A percentile compares a stretch with the other conserved stretches of the same genome.
Conservation (phyloP, 1,139 yeast genomes). For the Taphrina betulina region DNA sequence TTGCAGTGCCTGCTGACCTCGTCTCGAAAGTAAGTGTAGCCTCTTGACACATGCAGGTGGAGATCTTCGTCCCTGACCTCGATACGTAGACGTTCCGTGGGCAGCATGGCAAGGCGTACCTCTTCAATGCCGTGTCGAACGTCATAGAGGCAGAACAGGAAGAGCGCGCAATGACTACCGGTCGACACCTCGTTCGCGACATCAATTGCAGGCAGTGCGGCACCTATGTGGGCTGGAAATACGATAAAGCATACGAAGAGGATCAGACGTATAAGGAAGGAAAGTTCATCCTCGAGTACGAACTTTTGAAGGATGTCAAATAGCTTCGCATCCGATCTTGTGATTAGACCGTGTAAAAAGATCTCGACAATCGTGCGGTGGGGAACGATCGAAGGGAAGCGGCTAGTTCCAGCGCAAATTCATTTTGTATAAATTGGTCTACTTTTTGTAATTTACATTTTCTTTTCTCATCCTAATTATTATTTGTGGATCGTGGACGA, state of each 20-base stretch:
- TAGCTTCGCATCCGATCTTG: no score
- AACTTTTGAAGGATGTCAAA: conserved; percentile 33
- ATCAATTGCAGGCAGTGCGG: conserved; percentile 68
- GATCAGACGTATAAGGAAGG: conserved; percentile 74
- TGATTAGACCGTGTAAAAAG: background rate
- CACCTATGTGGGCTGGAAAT: conserved; percentile 71
- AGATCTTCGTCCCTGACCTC: background rate
- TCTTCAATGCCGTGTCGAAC: conserved; percentile 49
- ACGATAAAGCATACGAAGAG: conserved; percentile 57
- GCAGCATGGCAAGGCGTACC: conserved; percentile 47
- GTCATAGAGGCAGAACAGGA: conserved; percentile 43
- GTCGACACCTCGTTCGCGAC: conserved; percentile 62
- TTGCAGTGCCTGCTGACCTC: conserved; percentile 45
- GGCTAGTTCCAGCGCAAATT: no score
- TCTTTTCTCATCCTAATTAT: no score
- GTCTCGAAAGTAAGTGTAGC: conserved; percentile 44
- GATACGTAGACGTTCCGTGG: conserved; percentile 46
- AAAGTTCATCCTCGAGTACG: conserved; percentile 67
- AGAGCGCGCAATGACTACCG: conserved; percentile 63
- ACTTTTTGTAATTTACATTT: no score
- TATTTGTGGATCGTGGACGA: no score
- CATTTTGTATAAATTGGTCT: no score
- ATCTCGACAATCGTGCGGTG: no score
- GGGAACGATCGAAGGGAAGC: no score
- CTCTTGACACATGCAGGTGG: background rate